Conservation (phyloP, 345 rosid species). For the Ceriops decandra region DNA sequence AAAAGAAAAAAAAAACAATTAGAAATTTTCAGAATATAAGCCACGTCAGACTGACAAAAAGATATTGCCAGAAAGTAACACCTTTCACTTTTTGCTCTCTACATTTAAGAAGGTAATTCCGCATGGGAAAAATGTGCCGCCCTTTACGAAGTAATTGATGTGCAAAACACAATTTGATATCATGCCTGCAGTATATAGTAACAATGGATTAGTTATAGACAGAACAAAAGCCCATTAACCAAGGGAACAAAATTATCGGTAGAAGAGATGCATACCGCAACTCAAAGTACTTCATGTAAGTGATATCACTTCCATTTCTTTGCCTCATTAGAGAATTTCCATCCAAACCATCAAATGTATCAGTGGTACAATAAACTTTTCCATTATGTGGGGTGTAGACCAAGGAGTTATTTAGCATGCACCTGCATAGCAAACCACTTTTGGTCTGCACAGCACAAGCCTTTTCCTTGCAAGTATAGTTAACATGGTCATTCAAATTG, state of each 20-base stretch:
- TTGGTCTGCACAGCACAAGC: constrained; percentile 40
- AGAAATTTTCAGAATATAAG: no score
- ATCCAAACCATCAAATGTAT: constrained; percentile 39
- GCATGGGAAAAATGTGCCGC: constrained; percentile 51
- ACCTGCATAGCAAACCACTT: constrained; percentile 45
- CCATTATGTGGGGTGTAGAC: constrained; percentile 77
- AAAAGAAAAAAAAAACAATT: neutral
- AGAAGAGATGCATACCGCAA: constrained; percentile 31
- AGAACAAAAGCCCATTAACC: neutral
- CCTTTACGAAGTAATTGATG: constrained; percentile 44
- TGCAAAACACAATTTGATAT: constrained; percentile 35
- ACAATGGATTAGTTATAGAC: constrained; percentile 6
- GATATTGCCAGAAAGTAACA: neutral
- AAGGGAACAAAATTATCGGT: neutral
- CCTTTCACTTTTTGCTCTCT: constrained; percentile 61
- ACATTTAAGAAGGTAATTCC: constrained; percentile 42
- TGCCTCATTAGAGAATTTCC: constrained; percentile 44
- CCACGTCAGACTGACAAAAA: neutral
- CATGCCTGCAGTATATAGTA: constrained; percentile 43
- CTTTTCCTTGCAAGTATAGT: constrained; percentile 26
- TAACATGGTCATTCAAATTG: constrained; percentile 23
- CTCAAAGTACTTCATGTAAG: constrained; percentile 54
- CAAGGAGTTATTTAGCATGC: constrained; percentile 52
- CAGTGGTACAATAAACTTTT: constrained; percentile 48
- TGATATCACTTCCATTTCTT: constrained; percentile 35